Evolutionary conservation across 768 basidiomycete genomes (phyloP).

Genomic region (Floccularia luteovirens): DNA sequence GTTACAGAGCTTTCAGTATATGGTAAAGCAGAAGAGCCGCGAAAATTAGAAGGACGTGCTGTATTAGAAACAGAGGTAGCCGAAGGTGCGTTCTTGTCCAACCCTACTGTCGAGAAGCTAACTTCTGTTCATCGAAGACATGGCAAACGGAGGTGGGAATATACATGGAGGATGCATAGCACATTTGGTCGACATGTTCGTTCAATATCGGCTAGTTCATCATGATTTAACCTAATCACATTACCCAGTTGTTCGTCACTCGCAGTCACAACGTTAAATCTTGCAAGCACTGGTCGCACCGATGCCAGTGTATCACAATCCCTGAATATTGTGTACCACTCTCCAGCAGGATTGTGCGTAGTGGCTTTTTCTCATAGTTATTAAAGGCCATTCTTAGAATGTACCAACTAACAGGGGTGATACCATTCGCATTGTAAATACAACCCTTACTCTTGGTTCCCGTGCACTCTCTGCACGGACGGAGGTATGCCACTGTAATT

Average conservation of each 20-base stretch:
- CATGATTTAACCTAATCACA: too few species aligned
- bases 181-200: constrained; percentile 44
- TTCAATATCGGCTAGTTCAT: constrained; percentile 5
- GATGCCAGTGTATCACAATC: constrained; percentile 38
- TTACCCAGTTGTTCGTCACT: constrained; percentile 41
- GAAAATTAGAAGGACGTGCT: constrained; percentile 31
- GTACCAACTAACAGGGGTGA: constrained; percentile 29
- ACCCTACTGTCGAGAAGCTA: too few species aligned
- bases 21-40: constrained; percentile 31
- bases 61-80: too few species aligned
- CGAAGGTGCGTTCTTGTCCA: too few species aligned
- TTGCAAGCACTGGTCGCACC: constrained; percentile 15
- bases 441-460: constrained; percentile 40
- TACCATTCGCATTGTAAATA: constrained; percentile 41
- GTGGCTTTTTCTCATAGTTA: background rate
- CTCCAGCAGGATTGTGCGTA: constrained; percentile 42
- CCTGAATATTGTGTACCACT: constrained; percentile 45
- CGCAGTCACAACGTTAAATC: constrained; percentile 29
- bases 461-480: constrained; percentile 39
- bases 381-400: background rate
- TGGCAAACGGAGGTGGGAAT: constrained; percentile 40
- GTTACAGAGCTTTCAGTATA: constrained; percentile 31
- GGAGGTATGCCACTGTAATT: constrained; percentile 26
- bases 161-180: constrained; percentile 53
- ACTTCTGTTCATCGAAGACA: too few species aligned